phyloP scores from a whole-genome alignment of 2,329 filamentous ascomycete genomes.

The Thelonectria blattea region DNA sequence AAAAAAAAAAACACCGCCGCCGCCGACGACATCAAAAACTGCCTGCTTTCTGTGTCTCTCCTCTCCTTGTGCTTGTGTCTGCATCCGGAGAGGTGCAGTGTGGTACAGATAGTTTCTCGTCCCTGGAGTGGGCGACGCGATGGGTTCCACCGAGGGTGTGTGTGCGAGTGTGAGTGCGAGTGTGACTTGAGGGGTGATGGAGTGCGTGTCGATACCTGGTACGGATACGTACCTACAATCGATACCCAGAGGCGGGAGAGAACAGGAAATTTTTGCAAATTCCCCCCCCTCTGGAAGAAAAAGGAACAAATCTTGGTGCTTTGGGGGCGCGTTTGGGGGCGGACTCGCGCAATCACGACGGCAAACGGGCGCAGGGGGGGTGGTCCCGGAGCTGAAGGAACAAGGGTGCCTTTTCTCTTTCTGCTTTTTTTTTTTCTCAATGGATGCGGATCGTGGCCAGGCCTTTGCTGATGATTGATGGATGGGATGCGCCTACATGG shows the following conservation, averaged over 20 bases:
- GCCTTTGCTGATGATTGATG: conserved; percentile 33
- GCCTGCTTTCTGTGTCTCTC: background rate
- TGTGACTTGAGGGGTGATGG: background rate
- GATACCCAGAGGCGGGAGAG: no score
- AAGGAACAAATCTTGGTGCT: conserved; percentile 1
- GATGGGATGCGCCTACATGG: conserved; percentile 11
- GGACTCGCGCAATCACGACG: conserved; percentile 28
- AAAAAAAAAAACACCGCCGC: background rate
- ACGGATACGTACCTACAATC: no score
- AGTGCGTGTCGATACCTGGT: background rate
- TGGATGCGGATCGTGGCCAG: conserved; percentile 30
- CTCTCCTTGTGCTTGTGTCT: background rate
- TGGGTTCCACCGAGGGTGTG: background rate
- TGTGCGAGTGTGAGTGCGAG: conserved; percentile 3
- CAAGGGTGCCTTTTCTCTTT: conserved; percentile 17
- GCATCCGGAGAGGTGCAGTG: background rate
- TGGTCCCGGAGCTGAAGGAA: conserved; percentile 18
- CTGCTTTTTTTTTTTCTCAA: conserved; percentile 6
- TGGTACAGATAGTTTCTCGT: background rate
- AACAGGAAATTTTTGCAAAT: background rate
- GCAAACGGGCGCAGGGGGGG: conserved; percentile 34
- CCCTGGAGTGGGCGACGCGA: background rate
- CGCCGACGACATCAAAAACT: background rate
- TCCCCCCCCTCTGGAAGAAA: conserved; percentile 3
- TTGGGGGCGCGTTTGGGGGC: conserved; percentile 30